phyloP scores from a whole-genome alignment of 768 basidiomycete species.

The Rossbeevera mucosa region DNA sequence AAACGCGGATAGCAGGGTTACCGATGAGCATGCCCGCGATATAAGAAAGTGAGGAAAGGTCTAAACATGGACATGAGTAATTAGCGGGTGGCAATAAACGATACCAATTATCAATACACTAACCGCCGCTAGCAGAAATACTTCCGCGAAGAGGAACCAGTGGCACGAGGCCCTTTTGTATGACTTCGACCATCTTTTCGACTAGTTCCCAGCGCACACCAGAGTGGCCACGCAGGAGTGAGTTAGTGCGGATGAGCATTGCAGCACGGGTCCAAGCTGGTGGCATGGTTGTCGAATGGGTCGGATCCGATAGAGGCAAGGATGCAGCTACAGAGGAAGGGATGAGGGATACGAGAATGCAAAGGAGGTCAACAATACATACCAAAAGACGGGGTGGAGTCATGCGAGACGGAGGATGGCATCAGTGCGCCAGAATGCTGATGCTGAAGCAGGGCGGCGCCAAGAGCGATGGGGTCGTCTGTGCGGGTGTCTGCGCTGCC shows the following conservation, averaged over 20 bases:
- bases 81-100: slow-evolving; percentile 2
- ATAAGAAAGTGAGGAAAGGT: slow-evolving; percentile 77
- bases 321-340: slow-evolving; percentile 10
- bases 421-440: slow-evolving; percentile 68
- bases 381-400: not conserved
- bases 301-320: slow-evolving; percentile 68
- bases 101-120: slow-evolving; percentile 3
- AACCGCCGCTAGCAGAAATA: slow-evolving; percentile 80
- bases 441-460: slow-evolving; percentile 80
- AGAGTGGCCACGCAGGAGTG: slow-evolving; percentile 83
- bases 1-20: slow-evolving; percentile 74
- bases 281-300: slow-evolving; percentile 70
- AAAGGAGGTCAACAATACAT: not conserved
- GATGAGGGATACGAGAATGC: not conserved
- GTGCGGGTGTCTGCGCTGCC: slow-evolving; percentile 88
- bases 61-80: slow-evolving; percentile 30
- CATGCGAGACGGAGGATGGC: slow-evolving; percentile 43
- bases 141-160: slow-evolving; percentile 80
- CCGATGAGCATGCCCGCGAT: slow-evolving; percentile 78
- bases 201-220: slow-evolving; percentile 80
- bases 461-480: slow-evolving; percentile 64
- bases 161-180: slow-evolving; percentile 69
- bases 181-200: slow-evolving; percentile 69
- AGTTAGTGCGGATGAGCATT: slow-evolving; percentile 84
- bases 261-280: slow-evolving; percentile 86